Base-by-base conservation (phyloP, 176 grass and related monocot genomes). In the Secale cereale region DNA sequence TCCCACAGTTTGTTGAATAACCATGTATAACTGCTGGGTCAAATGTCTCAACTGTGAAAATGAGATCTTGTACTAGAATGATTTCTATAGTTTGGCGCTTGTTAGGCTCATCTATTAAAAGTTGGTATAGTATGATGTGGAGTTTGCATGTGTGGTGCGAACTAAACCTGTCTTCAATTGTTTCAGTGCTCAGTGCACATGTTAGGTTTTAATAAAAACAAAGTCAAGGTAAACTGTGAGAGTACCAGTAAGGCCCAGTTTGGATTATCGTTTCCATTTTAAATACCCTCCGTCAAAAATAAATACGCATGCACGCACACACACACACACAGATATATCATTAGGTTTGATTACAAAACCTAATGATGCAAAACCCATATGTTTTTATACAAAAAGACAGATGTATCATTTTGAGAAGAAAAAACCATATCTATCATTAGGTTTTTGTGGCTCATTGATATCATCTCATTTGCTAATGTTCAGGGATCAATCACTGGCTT, bases 401-500 rank as follows among this genome's bases (percentile, higher is more conserved):
- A 57, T 9, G 54, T 22, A 2, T 57, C 54, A 9, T 57, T 57
- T 57, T 0, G 1, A 57, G 54, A 57, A 7, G 9, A 22, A 22
- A 57, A 20, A 8, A 7, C 0, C 43, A 8, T 20, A 54, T 54
- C 3, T 54, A 1, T 54, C 17, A 1, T 54, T 22, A 57, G n/a
- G n/a, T n/a, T 62, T 85, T 57, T 78, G 6, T 7, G 11, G 10
- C 22, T 14, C 11, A 4, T 33, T 59, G 35, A 52, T 23, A 84
- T 68, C 17, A 70, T 76, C 70, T 65, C 4, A 10, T 77, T 41
- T 87, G 9, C 30, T 37, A 9, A 56, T 77, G 70, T 86, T 29
- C 87, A 96, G 97, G 94, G 97, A 65, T 76, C 77, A 0, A 50
- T 87, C 52, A 32, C 82, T 43, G 73, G 60, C 32, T 94, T 96